Conservation (phyloP, 2,329 filamentous ascomycete genomes). For the Beauveria pseudobassiana region DNA sequence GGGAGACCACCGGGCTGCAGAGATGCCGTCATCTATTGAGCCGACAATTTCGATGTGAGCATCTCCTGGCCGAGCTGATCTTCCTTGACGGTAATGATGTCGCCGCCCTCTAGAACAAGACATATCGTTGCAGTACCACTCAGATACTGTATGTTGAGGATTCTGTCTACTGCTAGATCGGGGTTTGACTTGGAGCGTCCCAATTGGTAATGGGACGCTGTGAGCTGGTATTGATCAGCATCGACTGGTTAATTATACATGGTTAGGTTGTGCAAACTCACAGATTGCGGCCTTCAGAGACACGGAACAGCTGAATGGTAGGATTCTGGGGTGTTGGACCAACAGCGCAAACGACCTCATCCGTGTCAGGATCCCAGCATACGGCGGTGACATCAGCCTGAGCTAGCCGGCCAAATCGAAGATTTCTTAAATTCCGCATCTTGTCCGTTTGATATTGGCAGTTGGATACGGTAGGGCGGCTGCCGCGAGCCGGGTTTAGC, state of each 20-base stretch:
- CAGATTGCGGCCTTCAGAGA: conserved; percentile 39
- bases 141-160: conserved; percentile 79
- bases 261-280: conserved; percentile 23
- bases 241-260: not conserved
- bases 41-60: conserved; percentile 92
- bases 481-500: not conserved
- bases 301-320: conserved; percentile 62
- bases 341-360: conserved; percentile 75
- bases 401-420: conserved; percentile 61
- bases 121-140: conserved; percentile 71
- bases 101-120: conserved; percentile 79
- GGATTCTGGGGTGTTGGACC: conserved; percentile 66
- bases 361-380: conserved; percentile 76
- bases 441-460: conserved; percentile 8
- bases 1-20: conserved; percentile 85
- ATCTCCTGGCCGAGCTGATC: conserved; percentile 37
- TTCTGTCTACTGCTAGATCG: conserved; percentile 64
- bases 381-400: conserved; percentile 61
- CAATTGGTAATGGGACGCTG: conserved; percentile 62
- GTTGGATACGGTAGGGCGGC: not conserved
- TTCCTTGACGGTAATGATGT: conserved; percentile 81
- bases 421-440: conserved; percentile 86
- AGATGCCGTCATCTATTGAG: conserved; percentile 86
- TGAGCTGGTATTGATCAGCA: conserved; percentile 23
- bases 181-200: conserved; percentile 77